phyloP scores from a whole-genome alignment of 345 rosid genomes.

The Lumnitzera littorea region DNA sequence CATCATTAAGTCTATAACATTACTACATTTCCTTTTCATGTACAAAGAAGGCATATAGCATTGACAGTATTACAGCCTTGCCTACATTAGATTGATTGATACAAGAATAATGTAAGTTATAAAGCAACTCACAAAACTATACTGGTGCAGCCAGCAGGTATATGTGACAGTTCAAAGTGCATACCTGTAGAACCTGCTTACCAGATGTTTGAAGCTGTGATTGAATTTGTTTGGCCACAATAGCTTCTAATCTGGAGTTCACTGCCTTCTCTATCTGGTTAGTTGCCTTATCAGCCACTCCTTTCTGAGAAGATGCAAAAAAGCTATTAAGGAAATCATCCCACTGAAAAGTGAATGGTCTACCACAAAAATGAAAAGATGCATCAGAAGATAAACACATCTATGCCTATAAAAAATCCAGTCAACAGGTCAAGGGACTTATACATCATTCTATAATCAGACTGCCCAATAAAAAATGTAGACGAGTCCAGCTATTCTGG shows the following conservation, averaged over 20 bases:
- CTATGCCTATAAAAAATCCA: too few relatives aligned
- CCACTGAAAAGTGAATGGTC: background rate
- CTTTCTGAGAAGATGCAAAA: conserved; percentile 42
- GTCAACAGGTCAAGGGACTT: too few relatives aligned
- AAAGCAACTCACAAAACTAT: background rate
- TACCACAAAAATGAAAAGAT: conserved; percentile 1
- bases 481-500: too few relatives aligned
- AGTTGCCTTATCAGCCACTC: conserved; percentile 61
- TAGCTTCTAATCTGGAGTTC: conserved; percentile 51
- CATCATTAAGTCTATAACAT: too few relatives aligned
- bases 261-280: conserved; percentile 62
- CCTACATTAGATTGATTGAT: too few relatives aligned
- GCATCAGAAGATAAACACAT: too few relatives aligned
- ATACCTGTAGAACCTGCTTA: conserved; percentile 76
- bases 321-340: background rate
- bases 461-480: too few relatives aligned
- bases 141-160: background rate
- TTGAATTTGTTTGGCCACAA: conserved; percentile 65
- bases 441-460: too few relatives aligned
- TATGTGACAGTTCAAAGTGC: background rate
- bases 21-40: too few relatives aligned
- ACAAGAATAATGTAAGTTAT: too few relatives aligned
- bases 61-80: too few relatives aligned
- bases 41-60: too few relatives aligned
- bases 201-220: conserved; percentile 70